A percentile compares a stretch with the other conserved stretches of the same genome.
phyloP scores from a whole-genome alignment of 331 rosid species.

The Malus hybrid region DNA sequence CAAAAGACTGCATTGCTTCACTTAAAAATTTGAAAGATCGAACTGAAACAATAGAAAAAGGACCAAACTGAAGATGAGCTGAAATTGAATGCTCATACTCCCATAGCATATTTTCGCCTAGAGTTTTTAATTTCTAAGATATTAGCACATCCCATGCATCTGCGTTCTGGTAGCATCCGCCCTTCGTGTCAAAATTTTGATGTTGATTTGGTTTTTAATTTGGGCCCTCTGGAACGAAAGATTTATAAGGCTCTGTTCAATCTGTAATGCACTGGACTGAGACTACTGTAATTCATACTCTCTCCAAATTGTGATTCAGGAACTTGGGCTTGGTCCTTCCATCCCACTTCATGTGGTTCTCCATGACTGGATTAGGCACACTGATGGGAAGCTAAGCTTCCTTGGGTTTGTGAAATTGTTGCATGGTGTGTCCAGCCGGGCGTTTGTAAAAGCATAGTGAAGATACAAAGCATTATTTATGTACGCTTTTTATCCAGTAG shows the following conservation, averaged over 20 bases:
- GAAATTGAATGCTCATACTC: neutral
- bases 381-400: slow-evolving; percentile 97
- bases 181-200: neutral
- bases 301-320: slow-evolving; percentile 35
- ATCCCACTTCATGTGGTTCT: slow-evolving; percentile 95
- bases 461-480: slow-evolving; percentile 9
- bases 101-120: neutral
- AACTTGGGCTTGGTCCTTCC: slow-evolving; percentile 98
- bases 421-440: slow-evolving; percentile 86
- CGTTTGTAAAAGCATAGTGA: slow-evolving; percentile 60
- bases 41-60: neutral
- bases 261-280: neutral
- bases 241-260: neutral
- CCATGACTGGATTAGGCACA: slow-evolving; percentile 97
- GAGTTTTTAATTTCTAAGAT: neutral
- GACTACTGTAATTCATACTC: neutral
- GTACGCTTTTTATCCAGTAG: slow-evolving; percentile 4
- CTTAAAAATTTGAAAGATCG: neutral
- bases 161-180: neutral
- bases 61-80: neutral
- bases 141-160: neutral
- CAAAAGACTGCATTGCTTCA: neutral
- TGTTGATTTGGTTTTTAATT: neutral
- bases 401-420: slow-evolving; percentile 89
- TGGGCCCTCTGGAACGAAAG: neutral